phyloP scores from a whole-genome alignment of 768 basidiomycete species.

The Trametes elegans region DNA sequence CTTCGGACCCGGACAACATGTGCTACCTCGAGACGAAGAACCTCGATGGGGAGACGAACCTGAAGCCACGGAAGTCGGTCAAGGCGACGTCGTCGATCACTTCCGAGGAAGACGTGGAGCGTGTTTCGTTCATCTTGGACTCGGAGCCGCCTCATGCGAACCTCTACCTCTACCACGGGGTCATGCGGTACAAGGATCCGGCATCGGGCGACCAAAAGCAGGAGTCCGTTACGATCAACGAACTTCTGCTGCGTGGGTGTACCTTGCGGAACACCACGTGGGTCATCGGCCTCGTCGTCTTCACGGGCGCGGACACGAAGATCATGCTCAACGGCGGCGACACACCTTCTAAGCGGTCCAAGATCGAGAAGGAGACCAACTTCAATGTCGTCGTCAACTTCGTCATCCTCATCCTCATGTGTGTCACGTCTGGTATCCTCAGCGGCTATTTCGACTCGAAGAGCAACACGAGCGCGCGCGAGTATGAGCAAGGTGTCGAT shows the following conservation, averaged over 20 bases:
- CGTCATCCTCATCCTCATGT: constrained; percentile 71
- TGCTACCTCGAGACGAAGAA: constrained; percentile 99
- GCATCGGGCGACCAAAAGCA: constrained; percentile 49
- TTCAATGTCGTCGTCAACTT: constrained; percentile 98
- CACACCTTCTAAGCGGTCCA: constrained; percentile 94
- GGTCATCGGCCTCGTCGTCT: constrained; percentile 92
- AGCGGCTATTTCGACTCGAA: constrained; percentile 69
- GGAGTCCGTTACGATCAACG: constrained; percentile 85
- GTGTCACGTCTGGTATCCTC: constrained; percentile 69
- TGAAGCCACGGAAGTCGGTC: constrained; percentile 81
- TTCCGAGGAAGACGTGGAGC: constrained; percentile 89
- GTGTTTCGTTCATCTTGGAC: constrained; percentile 83
- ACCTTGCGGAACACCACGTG: constrained; percentile 86
- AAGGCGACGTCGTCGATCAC: constrained; percentile 71
- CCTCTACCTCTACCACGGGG: constrained; percentile 86
- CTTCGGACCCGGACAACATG: constrained; percentile 86
- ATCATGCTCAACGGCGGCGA: constrained; percentile 91
- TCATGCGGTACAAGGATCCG: constrained; percentile 70
- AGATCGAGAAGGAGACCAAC: constrained; percentile 98
- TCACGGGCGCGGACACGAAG: constrained; percentile 91
- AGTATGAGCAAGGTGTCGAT: constrained; percentile 69
- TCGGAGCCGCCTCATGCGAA: constrained; percentile 94
- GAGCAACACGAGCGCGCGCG: constrained; percentile 60
- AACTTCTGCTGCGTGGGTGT: constrained; percentile 89
- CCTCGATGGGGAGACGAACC: constrained; percentile 94